These are phyloP conservation scores for Nakazawaea pomicola DNA, from an alignment of 805 yeast genomes.

Conservation along the genomic window DNA sequence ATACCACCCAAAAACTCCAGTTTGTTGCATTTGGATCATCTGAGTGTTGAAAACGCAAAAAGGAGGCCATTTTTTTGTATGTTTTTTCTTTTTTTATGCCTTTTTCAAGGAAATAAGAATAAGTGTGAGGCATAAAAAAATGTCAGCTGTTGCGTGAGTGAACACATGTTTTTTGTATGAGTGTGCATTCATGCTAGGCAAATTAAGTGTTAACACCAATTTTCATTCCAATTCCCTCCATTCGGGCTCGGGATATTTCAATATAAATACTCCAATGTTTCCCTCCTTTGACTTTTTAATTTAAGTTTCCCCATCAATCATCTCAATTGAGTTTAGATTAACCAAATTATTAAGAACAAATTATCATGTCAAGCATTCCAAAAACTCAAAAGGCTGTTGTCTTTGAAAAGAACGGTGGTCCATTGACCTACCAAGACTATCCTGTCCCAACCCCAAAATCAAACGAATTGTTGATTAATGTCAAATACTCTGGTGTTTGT, in stretches of 20 bases:
- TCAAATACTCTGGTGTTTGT: constrained; percentile 62
- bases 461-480: constrained; percentile 51
- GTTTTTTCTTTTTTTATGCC: too few species aligned
- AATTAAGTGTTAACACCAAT: too few species aligned
- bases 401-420: constrained; percentile 46
- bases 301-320: background rate
- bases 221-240: too few species aligned
- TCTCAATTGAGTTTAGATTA: background rate
- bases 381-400: constrained; percentile 47
- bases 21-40: background rate
- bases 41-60: background rate
- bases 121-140: background rate
- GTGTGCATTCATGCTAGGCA: background rate
- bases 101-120: background rate
- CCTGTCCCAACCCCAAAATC: constrained; percentile 55
- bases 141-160: background rate
- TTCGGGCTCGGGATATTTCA: too few species aligned
- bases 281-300: background rate
- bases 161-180: background rate
- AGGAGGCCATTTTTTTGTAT: too few species aligned
- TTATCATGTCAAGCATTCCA: constrained; percentile 29
- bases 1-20: background rate
- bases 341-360: background rate
- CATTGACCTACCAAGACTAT: constrained; percentile 43
- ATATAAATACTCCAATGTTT: background rate